These are phyloP conservation scores for Fusarium sp. DNA, from an alignment of 2,329 filamentous ascomycete species.

Conservation along the genomic window DNA sequence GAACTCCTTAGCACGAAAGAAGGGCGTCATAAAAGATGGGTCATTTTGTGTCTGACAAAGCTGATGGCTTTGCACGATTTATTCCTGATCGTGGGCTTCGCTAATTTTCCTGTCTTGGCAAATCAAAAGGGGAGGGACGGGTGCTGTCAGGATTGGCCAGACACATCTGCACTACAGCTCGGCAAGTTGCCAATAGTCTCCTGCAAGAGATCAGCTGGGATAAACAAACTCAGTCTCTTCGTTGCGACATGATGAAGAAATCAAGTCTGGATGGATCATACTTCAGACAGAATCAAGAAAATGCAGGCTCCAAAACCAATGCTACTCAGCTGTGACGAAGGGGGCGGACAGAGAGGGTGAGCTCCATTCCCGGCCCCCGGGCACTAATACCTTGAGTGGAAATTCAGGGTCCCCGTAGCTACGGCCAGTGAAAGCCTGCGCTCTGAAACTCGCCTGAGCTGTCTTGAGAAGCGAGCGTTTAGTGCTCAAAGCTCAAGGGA, in stretches of 20 bases:
- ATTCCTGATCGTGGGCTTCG: constrained; percentile 7
- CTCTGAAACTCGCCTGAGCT: constrained; percentile 31
- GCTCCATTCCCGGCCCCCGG: neutral
- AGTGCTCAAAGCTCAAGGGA: constrained; percentile 7
- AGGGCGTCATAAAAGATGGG: constrained; percentile 26
- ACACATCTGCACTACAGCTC: constrained; percentile 8
- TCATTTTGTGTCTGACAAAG: neutral
- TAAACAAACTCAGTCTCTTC: neutral
- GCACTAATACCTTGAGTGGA: neutral
- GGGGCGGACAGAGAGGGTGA: neutral
- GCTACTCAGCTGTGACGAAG: constrained; percentile 2
- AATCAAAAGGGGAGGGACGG: constrained; percentile 31
- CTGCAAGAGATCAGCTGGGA: constrained; percentile 9
- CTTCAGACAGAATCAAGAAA: neutral
- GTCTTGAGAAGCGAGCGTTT: constrained; percentile 10
- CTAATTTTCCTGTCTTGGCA: constrained; percentile 10
- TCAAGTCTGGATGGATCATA: constrained; percentile 4
- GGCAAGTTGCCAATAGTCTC: constrained; percentile 18
- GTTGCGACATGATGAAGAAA: neutral
- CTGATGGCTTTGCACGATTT: neutral
- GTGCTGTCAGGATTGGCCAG: constrained; percentile 33
- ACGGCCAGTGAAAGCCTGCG: neutral
- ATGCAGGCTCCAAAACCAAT: constrained; percentile 1
- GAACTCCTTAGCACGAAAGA: neutral
- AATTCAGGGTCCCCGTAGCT: constrained; percentile 15